A percentile compares a stretch with the other conserved stretches of the same genome.
Conservation (phyloP, 768 basidiomycete species). For the Coprinopsis marcescibilis region DNA sequence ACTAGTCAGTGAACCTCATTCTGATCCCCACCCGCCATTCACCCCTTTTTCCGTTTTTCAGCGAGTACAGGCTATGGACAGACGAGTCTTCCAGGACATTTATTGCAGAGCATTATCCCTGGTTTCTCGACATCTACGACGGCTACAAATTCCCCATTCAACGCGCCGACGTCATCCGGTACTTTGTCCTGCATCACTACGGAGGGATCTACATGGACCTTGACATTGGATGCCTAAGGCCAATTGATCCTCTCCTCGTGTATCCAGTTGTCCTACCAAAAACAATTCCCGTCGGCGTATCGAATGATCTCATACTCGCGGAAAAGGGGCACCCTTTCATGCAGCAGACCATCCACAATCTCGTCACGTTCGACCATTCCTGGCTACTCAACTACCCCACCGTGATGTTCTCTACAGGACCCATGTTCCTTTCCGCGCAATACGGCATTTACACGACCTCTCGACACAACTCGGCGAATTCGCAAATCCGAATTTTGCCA, state of each 20-base stretch:
- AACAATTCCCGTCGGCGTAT: slow-evolving; percentile 95
- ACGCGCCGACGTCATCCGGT: slow-evolving; percentile 95
- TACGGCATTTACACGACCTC: slow-evolving; percentile 81
- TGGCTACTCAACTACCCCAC: slow-evolving; percentile 98
- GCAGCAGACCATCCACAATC: slow-evolving; percentile 88
- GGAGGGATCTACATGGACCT: slow-evolving; percentile 96
- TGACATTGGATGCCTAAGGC: slow-evolving; percentile 88
- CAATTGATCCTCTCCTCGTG: slow-evolving; percentile 78
- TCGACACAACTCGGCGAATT: slow-evolving; percentile 57
- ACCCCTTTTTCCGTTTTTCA: slow-evolving; percentile 32
- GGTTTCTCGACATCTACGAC: slow-evolving; percentile 94
- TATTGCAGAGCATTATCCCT: slow-evolving; percentile 80
- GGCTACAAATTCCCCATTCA: slow-evolving; percentile 88
- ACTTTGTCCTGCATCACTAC: slow-evolving; percentile 93
- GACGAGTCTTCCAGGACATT: slow-evolving; percentile 87
- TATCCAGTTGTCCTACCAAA: slow-evolving; percentile 89
- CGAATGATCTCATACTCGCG: slow-evolving; percentile 95
- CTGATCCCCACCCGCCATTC: slow-evolving; percentile 9
- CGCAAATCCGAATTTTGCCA: slow-evolving; percentile 86
- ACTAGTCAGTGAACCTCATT: slow-evolving; percentile 72
- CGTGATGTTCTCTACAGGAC: slow-evolving; percentile 99
- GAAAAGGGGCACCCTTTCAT: slow-evolving; percentile 84
- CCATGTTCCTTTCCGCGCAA: slow-evolving; percentile 96
- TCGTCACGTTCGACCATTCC: slow-evolving; percentile 85
- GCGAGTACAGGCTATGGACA: slow-evolving; percentile 97